Percentiles rank a stretch among this genome's conserved stretches.
Conservation (phyloP, 1,284 basidiomycete genomes). For the Earliella scabrosa region DNA sequence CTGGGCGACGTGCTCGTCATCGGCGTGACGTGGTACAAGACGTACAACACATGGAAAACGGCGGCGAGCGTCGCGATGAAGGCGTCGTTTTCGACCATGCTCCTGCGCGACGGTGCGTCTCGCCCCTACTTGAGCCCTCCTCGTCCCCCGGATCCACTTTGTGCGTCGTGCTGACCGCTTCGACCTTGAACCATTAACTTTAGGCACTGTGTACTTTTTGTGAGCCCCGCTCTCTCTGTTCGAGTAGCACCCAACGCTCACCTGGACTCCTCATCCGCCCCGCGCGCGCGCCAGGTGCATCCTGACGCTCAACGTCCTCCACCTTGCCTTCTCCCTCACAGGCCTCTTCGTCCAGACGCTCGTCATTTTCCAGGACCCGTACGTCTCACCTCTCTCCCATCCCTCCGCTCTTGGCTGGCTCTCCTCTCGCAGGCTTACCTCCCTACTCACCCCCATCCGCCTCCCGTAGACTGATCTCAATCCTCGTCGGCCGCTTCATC, state of each 20-base stretch:
- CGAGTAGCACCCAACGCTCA: too few species aligned
- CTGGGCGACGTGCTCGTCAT: background rate
- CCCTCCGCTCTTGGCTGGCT: background rate
- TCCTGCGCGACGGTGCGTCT: background rate
- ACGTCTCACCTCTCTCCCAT: background rate
- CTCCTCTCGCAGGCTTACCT: background rate
- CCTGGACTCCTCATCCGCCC: too few species aligned
- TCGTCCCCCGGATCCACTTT: too few species aligned
- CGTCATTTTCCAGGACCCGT: background rate
- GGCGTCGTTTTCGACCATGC: background rate
- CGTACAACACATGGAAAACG: background rate
- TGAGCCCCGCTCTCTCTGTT: too few species aligned
- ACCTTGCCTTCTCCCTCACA: background rate
- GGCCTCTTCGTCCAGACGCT: background rate
- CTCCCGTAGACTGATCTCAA: background rate
- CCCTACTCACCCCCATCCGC: too few species aligned
- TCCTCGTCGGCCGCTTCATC: constrained; percentile 1
- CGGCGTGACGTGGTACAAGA: background rate
- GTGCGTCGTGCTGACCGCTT: background rate
- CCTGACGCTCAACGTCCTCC: background rate
- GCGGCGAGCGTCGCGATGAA: background rate
- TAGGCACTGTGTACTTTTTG: too few species aligned
- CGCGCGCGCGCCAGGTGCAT: background rate
- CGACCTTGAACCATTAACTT: too few species aligned
- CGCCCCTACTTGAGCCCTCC: too few species aligned